Conservation (phyloP, 2,329 filamentous ascomycete genomes). For the Mycocentrospora acerina region DNA sequence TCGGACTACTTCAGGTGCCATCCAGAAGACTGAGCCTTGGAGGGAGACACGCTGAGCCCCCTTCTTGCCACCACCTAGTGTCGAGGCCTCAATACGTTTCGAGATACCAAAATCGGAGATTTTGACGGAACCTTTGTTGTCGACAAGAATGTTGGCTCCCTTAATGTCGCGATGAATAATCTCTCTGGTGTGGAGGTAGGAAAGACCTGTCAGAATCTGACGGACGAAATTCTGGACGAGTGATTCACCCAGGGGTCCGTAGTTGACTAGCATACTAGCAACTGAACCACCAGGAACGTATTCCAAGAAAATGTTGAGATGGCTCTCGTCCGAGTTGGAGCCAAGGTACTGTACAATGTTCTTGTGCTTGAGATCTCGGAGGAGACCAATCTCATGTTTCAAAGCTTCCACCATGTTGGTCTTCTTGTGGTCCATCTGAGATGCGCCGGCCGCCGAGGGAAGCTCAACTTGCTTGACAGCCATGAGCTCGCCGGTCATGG, state of each 20-base stretch:
- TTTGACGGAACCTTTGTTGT: slow-evolving; percentile 98
- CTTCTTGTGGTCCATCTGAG: slow-evolving; percentile 80
- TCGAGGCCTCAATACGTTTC: slow-evolving; percentile 93
- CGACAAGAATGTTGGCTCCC: slow-evolving; percentile 96
- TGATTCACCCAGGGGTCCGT: slow-evolving; percentile 90
- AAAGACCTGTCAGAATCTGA: slow-evolving; percentile 89
- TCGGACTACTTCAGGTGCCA: slow-evolving; percentile 97
- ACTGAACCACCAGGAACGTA: slow-evolving; percentile 98
- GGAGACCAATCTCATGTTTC: slow-evolving; percentile 91
- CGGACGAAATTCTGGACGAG: slow-evolving; percentile 95
- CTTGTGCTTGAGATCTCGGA: slow-evolving; percentile 89
- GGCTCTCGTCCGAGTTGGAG: slow-evolving; percentile 84
- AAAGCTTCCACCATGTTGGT: slow-evolving; percentile 97
- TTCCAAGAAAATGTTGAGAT: slow-evolving; percentile 99
- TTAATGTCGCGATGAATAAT: slow-evolving; percentile 99
- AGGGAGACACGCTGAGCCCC: slow-evolving; percentile 65
- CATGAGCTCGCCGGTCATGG: slow-evolving; percentile 94
- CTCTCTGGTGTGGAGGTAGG: slow-evolving; percentile 88
- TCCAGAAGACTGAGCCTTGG: slow-evolving; percentile 98
- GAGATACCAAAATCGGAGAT: slow-evolving; percentile 99
- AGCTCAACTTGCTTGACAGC: slow-evolving; percentile 98
- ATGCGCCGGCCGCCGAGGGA: slow-evolving; percentile 73
- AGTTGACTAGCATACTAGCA: slow-evolving; percentile 97
- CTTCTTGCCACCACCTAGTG: slow-evolving; percentile 54
- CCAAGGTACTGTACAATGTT: slow-evolving; percentile 99